Evolutionary conservation across 2,329 filamentous ascomycete genomes (phyloP).

Genomic region (Thielaviopsis populi): DNA sequence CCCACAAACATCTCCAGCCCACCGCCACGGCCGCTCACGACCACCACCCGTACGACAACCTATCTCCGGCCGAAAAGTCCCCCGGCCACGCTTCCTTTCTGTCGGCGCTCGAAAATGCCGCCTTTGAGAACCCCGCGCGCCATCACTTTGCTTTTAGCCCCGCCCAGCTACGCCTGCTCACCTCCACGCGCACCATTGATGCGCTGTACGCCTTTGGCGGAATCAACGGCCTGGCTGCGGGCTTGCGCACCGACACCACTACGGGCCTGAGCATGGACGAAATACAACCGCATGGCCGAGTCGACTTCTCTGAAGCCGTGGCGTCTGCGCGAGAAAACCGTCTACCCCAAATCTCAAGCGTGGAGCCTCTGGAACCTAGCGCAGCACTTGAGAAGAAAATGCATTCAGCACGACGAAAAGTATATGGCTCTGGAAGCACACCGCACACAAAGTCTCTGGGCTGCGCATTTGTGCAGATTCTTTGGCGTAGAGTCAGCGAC

Average conservation of each 20-base stretch:
- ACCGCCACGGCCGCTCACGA: neutral
- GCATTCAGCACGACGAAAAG: slow-evolving; percentile 1
- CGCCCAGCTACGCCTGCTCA: slow-evolving; percentile 37
- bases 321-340: slow-evolving; percentile 26
- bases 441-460: neutral
- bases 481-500: slow-evolving; percentile 69
- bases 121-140: slow-evolving; percentile 8
- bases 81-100: slow-evolving; percentile 3
- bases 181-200: slow-evolving; percentile 34
- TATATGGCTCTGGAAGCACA: neutral
- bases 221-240: slow-evolving; percentile 35
- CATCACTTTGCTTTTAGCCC: slow-evolving; percentile 41
- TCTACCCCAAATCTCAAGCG: slow-evolving; percentile 19
- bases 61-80: neutral
- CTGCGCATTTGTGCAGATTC: slow-evolving; percentile 8
- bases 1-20: neutral
- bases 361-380: neutral
- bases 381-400: neutral
- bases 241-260: slow-evolving; percentile 33
- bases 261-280: slow-evolving; percentile 38
- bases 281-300: slow-evolving; percentile 28
- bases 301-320: slow-evolving; percentile 37
- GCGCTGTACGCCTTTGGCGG: slow-evolving; percentile 40
- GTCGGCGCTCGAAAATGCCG: slow-evolving; percentile 9
- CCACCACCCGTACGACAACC: neutral